Base-by-base conservation (phyloP, 2,329 filamentous ascomycete genomes). In the Sporothrix pallida region DNA sequence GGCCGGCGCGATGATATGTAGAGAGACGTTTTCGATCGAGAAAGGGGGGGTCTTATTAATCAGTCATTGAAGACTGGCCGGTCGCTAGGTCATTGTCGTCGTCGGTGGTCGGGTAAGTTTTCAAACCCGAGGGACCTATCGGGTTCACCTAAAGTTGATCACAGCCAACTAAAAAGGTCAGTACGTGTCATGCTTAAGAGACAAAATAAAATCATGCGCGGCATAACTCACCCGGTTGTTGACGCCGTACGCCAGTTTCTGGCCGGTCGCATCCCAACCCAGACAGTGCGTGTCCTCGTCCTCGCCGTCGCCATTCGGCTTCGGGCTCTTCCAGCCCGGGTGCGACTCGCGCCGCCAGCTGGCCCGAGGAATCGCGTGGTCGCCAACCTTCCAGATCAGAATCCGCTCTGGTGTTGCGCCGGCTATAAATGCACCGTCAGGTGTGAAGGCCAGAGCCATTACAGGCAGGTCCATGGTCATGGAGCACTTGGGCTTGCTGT, bases 381-480 rank as follows among this genome's bases (percentile, higher is more conserved):
- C 89, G 74, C 87, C 88, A 13, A 90, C 86, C 78, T 90, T 91
- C 88, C 89, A 91, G 63, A 91, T 90, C 54, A 90, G 81, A 15
- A 91, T 87, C 73, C 84, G 85, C 48, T 86, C 85, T 23, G 84
- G 84, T 0, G 89, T 90, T 5, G 88, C 89, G 4, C 88, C 89
- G 0, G 89, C 89, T 70, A 91, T 86, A 76, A 90, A 90, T 23
- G 85, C 86, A 1, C 89, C 89, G 74, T 91, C 88, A 0, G 89
- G 89, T 0, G 88, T 90, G 75, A 91, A 91, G 0, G 89, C 84
- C 1, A 91, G 82, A 31, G 86, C 86, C 56, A 89, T 85, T 62
- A 91, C 87, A 8, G 87, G 85, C 0, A 84, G 83, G 37, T 79
- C 80, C 86, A 91, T 90, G 0, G 87, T 90, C 82, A 91, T 86